A percentile compares a stretch with the other conserved stretches of the same genome.
These are phyloP conservation scores for Rhizopogon roseolus DNA, from an alignment of 768 basidiomycete genomes.

Conservation along the genomic window DNA sequence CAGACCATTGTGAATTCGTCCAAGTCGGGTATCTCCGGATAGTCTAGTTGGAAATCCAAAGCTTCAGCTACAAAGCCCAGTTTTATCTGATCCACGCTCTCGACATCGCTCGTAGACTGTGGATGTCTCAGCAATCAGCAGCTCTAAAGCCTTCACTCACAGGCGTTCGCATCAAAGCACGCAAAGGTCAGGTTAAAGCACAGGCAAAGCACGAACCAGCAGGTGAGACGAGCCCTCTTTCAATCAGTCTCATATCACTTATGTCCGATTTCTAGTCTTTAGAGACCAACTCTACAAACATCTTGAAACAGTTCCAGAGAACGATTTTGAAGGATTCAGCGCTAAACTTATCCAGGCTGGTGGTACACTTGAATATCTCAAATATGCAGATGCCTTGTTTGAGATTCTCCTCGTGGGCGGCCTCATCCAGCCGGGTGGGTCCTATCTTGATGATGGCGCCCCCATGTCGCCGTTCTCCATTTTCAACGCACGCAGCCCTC, in stretches of 20 bases:
- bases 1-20: too few relatives aligned
- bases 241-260: constrained; percentile 1
- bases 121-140: constrained; percentile 89
- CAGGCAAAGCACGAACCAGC: constrained; percentile 91
- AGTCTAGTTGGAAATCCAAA: not conserved
- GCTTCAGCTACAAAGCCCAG: not conserved
- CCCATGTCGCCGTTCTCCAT: constrained; percentile 87
- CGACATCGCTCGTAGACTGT: constrained; percentile 46
- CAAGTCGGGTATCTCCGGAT: constrained; percentile 21
- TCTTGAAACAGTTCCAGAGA: constrained; percentile 73
- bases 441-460: constrained; percentile 82
- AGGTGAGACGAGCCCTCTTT: constrained; percentile 31
- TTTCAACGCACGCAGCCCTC: constrained; percentile 75
- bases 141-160: constrained; percentile 85
- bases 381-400: constrained; percentile 96
- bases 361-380: constrained; percentile 88
- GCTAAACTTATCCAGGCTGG: constrained; percentile 90
- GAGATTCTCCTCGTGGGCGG: constrained; percentile 95
- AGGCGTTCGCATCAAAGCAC: constrained; percentile 90
- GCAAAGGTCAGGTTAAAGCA: constrained; percentile 90
- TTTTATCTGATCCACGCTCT: constrained; percentile 17
- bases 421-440: constrained; percentile 93
- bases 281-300: constrained; percentile 91
- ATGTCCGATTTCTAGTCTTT: constrained; percentile 54
- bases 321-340: constrained; percentile 79